Conservation (phyloP, 1,284 basidiomycete genomes). For the Tylopilus sp. region DNA sequence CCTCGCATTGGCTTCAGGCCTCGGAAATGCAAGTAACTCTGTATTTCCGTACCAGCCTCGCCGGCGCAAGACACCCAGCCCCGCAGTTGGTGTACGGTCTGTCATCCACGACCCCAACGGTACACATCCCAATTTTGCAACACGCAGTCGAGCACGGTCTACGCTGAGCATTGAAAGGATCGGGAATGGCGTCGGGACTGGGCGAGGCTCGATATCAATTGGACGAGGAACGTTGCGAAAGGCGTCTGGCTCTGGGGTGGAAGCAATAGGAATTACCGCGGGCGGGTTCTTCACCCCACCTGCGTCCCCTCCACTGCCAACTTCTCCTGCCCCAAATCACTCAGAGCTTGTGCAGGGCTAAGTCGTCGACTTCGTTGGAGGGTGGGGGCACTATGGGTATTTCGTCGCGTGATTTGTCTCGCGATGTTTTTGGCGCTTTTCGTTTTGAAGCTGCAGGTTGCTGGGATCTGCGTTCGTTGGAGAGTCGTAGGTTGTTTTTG, state of each 20-base stretch:
- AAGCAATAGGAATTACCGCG: slow-evolving; percentile 77
- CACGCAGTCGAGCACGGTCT: slow-evolving; percentile 62
- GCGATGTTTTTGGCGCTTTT: too few relatives aligned
- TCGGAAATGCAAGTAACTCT: slow-evolving; percentile 8
- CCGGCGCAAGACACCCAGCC: slow-evolving; percentile 47
- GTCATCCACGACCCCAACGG: slow-evolving; percentile 42
- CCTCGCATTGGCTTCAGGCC: slow-evolving; percentile 1
- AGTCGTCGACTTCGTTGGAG: too few relatives aligned
- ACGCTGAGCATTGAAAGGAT: slow-evolving; percentile 68
- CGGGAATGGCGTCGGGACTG: slow-evolving; percentile 45
- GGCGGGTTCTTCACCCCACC: slow-evolving; percentile 80
- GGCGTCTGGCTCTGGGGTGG: slow-evolving; percentile 72
- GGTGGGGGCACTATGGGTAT: not conserved
- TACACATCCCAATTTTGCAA: too few relatives aligned
- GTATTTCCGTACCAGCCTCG: slow-evolving; percentile 51
- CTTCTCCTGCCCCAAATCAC: not conserved
- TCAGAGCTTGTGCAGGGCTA: slow-evolving; percentile 15
- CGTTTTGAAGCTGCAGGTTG: not conserved
- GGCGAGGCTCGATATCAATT: slow-evolving; percentile 70
- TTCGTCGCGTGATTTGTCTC: slow-evolving; percentile 12
- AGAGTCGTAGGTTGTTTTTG: not conserved
- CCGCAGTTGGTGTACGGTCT: slow-evolving; percentile 39
- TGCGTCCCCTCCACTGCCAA: slow-evolving; percentile 44
- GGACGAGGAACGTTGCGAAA: slow-evolving; percentile 73
- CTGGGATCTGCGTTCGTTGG: slow-evolving; percentile 5